phyloP scores from a whole-genome alignment of 208 protist genomes.

The Crithidia bombi region DNA sequence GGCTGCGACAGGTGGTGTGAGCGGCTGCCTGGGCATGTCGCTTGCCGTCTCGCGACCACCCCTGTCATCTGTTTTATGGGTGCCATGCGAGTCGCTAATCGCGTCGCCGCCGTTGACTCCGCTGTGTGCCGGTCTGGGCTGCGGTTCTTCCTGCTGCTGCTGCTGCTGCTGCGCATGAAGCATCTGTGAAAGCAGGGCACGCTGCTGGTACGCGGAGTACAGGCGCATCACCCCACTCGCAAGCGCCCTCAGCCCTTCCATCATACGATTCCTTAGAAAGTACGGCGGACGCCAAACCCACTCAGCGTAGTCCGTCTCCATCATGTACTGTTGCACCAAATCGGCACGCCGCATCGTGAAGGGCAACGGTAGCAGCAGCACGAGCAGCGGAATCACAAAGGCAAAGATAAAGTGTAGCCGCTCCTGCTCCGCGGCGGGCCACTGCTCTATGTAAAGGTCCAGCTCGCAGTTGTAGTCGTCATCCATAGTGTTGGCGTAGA shows the following conservation, averaged over 20 bases:
- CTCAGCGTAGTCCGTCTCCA: slow-evolving; percentile 51
- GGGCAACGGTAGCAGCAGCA: slow-evolving; percentile 59
- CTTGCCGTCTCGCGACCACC: too few relatives aligned
- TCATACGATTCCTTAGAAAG: slow-evolving; percentile 35
- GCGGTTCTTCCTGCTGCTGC: slow-evolving; percentile 15
- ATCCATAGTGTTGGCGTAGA: slow-evolving; percentile 11
- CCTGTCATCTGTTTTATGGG: neutral
- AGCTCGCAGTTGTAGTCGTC: slow-evolving; percentile 38
- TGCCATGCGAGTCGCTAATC: too few relatives aligned
- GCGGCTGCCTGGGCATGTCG: too few relatives aligned
- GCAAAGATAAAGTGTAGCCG: slow-evolving; percentile 51
- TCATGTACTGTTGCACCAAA: slow-evolving; percentile 49
- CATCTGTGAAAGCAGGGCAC: slow-evolving; percentile 17
- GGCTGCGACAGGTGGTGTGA: neutral
- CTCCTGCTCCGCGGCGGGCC: slow-evolving; percentile 15
- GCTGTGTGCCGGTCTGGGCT: neutral
- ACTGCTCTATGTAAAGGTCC: slow-evolving; percentile 48
- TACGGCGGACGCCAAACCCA: slow-evolving; percentile 64
- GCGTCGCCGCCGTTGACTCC: too few relatives aligned
- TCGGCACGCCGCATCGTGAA: slow-evolving; percentile 50
- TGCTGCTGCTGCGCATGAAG: slow-evolving; percentile 31
- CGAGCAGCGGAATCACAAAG: slow-evolving; percentile 52
- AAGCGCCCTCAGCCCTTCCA: slow-evolving; percentile 17
- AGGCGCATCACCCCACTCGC: slow-evolving; percentile 11
- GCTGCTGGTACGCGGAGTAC: slow-evolving; percentile 30